A percentile compares a stretch with the other conserved stretches of the same genome.
Evolutionary conservation across 768 basidiomycete genomes (phyloP).

Genomic region (Daedaleopsis sinensis): DNA sequence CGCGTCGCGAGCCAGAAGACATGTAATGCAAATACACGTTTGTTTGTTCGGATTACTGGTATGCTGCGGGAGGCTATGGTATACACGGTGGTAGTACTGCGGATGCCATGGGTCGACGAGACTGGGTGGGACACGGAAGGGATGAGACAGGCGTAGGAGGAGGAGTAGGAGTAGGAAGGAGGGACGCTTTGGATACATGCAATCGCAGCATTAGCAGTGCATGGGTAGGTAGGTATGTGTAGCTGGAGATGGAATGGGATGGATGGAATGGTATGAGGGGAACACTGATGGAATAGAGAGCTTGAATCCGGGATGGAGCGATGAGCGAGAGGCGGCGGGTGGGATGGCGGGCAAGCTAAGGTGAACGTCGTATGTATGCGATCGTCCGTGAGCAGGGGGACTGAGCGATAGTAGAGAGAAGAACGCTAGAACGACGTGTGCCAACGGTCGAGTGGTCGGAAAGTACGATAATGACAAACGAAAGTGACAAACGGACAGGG

Average conservation of each 20-base stretch:
- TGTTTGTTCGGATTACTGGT: constrained; percentile 23
- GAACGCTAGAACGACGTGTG: background rate
- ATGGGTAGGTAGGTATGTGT: constrained; percentile 27
- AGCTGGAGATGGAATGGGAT: background rate
- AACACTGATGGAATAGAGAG: constrained; percentile 7
- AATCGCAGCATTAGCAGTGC: constrained; percentile 16
- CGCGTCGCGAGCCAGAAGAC: too few relatives aligned
- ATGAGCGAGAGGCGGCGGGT: background rate
- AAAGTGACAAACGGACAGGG: background rate
- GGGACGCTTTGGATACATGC: constrained; percentile 17
- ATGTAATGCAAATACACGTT: constrained; percentile 18
- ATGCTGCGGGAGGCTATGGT: constrained; percentile 28
- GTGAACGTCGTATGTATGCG: background rate
- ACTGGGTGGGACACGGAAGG: constrained; percentile 16
- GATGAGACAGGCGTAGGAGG: background rate
- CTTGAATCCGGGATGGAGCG: background rate
- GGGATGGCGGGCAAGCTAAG: background rate
- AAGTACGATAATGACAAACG: constrained; percentile 6
- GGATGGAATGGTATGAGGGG: background rate
- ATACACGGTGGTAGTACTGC: constrained; percentile 29
- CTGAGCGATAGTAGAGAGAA: background rate
- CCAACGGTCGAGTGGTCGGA: background rate
- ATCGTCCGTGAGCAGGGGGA: constrained; percentile 4
- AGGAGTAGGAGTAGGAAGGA: background rate
- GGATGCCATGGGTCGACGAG: constrained; percentile 6